Evolutionary conservation across 139 green algal genomes (phyloP), one percentile per base, ranked within the genome.

Genomic region (Chlamydomonas schloesseri): DNA sequence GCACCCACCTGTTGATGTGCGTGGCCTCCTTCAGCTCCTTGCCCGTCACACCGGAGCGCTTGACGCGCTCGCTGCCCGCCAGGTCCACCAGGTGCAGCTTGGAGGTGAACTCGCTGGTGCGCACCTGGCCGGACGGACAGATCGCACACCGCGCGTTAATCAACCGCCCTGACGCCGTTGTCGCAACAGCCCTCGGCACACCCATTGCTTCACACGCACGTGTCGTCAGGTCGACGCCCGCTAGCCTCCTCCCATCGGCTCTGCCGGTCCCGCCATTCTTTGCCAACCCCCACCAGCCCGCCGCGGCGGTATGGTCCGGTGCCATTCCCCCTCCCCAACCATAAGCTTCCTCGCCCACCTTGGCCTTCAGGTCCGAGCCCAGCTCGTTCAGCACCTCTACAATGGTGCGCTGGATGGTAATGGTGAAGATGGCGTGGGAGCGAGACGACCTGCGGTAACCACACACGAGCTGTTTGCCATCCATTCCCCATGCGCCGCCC

Each of bases 381-480:
- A 93, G 71, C 88, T 92, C 90, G 46, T 93, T 90, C 3, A 90
- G 37, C 68, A 92, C 90, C 36, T 93, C 90, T 20, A 94, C 92
- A 0, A 94, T 68, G 0, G 91, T 94, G 70, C 91, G 82, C 82
- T 89, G 80, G 29, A 96, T 81, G 53, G 74, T 90, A 60, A 96
- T 89, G 42, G 93, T 96, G 89, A 96, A 96, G 53, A 96, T 91
- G 31, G 91, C 93, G 74, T 96, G 94, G 23, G 93, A 96, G 68
- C 94, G 90, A 6, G 91, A 95, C 34, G 92, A 95, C 18, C 89
- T 92, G 64, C 33, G 18, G 28, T 60, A 15, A 10, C 6, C 3
- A 6, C 11, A 36, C 11, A 71, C n/a, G n/a, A n/a, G n/a, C n/a
- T n/a, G n/a, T n/a, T n/a, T n/a, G n/a, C n/a, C n/a, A n/a, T n/a